Base-by-base conservation (phyloP, 1,284 basidiomycete species). In the Trametes sp. region DNA sequence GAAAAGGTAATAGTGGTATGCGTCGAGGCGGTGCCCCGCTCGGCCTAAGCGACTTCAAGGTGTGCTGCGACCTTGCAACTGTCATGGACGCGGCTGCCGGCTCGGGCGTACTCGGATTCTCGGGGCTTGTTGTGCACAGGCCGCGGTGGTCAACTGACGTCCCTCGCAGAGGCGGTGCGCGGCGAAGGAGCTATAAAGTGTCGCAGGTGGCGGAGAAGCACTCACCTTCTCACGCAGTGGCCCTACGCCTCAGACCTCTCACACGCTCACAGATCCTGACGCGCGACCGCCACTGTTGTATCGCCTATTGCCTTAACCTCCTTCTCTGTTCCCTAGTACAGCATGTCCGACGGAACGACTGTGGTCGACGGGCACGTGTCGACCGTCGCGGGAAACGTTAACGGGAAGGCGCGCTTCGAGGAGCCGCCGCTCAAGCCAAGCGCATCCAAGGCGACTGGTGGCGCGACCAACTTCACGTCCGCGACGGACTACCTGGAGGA, bases 401-500 rank as follows among this genome's bases (percentile, higher is more conserved):
- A 62, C 50, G 59, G 42, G 35, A 60, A 67, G 59, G 14, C 29
- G n/a, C 53, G 53, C 28, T 49, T 57, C 42, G 42, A 59, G 42
- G 54, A 54, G 29, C 54, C 64, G 29, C 54, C 64, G 49, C 50
- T 61, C 44, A 60, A 60, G 54, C 54, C 54, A 4, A 42, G 19
- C 8, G 11, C n/a, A 13, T 45, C 38, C 36, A 57, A 55, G 41
- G 29, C n/a, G 36, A n/a, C n/a, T n/a, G n/a, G n/a, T n/a, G 29
- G 33, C 35, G 41, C 52, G 29, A 45, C 49, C 16, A 69, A 61
- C 45, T 71, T 74, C 57, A 54, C 63, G 35, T 63, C 64, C 35
- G 59, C 63, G 14, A 58, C 66, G 3, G 74, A 78, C 59, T 78
- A 77, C 65, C 67, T 76, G 60, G 66, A 78, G 24, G 76, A 78